Conservation (phyloP, 768 basidiomycete genomes). For the Dendrothele bispora region DNA sequence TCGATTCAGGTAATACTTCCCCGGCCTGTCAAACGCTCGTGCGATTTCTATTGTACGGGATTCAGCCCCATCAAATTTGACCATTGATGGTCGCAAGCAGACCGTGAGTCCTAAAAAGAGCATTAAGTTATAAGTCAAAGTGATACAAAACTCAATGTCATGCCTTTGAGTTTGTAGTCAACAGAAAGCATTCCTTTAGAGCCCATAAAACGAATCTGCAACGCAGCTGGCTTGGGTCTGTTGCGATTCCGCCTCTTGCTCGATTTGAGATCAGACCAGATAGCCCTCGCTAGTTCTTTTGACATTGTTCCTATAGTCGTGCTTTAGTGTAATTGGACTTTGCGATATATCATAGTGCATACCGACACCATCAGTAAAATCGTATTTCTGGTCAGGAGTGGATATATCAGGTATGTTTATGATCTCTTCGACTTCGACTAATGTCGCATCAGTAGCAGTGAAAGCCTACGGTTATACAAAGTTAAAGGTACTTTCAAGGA, state of each 20-base stretch:
- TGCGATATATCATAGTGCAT: too few species aligned
- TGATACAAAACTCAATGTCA: too few species aligned
- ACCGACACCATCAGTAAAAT: conserved; percentile 75
- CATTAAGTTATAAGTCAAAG: too few species aligned
- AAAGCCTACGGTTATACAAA: too few species aligned
- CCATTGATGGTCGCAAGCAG: conserved; percentile 58
- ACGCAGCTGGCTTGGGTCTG: conserved; percentile 46
- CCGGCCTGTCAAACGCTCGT: conserved; percentile 58
- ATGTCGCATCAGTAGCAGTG: conserved; percentile 65
- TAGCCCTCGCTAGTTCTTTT: conserved; percentile 46
- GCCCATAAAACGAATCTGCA: conserved; percentile 61
- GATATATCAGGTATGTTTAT: conserved; percentile 34
- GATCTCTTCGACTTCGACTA: conserved; percentile 50
- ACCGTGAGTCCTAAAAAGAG: conserved; percentile 46
- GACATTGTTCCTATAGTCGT: conserved; percentile 67
- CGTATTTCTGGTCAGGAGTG: conserved; percentile 31
- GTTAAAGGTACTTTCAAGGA: too few species aligned
- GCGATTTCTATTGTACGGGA: conserved; percentile 60
- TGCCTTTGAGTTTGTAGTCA: too few species aligned
- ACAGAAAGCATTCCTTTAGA: conserved; percentile 67
- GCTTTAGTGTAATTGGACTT: too few species aligned
- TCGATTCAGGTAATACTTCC: conserved; percentile 57
- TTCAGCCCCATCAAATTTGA: conserved; percentile 58
- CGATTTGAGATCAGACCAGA: conserved; percentile 35
- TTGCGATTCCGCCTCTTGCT: too few species aligned